Evolutionary conservation across 2,329 filamentous ascomycete genomes (phyloP).

Genomic region (Thelonectria olida): DNA sequence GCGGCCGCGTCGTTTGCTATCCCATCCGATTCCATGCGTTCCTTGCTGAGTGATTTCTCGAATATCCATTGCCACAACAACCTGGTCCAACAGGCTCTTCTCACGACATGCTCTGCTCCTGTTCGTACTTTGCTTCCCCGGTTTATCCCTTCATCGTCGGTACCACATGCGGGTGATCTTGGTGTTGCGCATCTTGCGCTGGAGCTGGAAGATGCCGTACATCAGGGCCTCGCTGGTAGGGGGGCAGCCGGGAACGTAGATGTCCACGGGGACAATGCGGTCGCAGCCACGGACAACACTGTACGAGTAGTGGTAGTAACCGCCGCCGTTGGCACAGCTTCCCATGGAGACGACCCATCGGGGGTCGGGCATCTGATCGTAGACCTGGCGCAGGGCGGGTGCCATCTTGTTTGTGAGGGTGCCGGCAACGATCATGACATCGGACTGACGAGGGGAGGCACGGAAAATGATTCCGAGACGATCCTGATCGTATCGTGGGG

Average conservation of each 20-base stretch:
- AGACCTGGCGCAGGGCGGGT: slow-evolving; percentile 86
- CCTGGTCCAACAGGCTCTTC: slow-evolving; percentile 4
- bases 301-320: slow-evolving; percentile 90
- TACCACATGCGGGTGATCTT: slow-evolving; percentile 67
- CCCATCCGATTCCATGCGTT: slow-evolving; percentile 5
- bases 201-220: slow-evolving; percentile 78
- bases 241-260: slow-evolving; percentile 81
- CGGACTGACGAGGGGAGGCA: slow-evolving; percentile 85
- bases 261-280: slow-evolving; percentile 80
- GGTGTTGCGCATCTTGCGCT: slow-evolving; percentile 77
- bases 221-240: slow-evolving; percentile 70
- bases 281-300: slow-evolving; percentile 79
- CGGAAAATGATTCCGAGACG: slow-evolving; percentile 91
- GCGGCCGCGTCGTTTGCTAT: slow-evolving; percentile 20
- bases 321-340: slow-evolving; percentile 84
- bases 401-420: slow-evolving; percentile 98
- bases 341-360: slow-evolving; percentile 88
- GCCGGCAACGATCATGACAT: slow-evolving; percentile 93
- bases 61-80: slow-evolving; percentile 12
- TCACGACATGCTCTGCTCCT: neutral
- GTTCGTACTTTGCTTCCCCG: neutral
- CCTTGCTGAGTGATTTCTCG: slow-evolving; percentile 17
- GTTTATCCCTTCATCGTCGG: slow-evolving; percentile 54
- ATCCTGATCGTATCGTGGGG: slow-evolving; percentile 89
- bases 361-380: slow-evolving; percentile 95